Evolutionary conservation across 139 green algal species (phyloP).

Genomic region (Haematococcus lacustris): DNA sequence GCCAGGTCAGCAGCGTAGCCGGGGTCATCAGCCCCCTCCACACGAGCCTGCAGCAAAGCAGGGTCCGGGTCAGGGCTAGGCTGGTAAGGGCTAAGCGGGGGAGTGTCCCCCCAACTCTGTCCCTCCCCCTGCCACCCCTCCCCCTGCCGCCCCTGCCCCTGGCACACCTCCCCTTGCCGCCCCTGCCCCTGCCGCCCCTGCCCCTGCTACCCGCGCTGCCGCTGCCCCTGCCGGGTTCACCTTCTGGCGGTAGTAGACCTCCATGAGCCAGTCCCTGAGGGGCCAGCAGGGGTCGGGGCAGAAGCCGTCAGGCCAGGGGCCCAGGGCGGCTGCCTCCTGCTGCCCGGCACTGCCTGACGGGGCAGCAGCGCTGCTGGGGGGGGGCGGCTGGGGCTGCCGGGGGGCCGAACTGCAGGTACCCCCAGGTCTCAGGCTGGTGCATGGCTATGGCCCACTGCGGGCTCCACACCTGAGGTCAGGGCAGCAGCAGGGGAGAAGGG

Average conservation of each 20-base stretch:
- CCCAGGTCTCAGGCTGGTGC: constrained; percentile 29
- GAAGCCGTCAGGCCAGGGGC: not conserved
- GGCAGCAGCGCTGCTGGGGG: too few relatives aligned
- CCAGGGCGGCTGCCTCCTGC: too few relatives aligned
- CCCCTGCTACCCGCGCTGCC: not conserved
- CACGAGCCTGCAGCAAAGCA: not conserved
- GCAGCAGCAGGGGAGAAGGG: too few relatives aligned
- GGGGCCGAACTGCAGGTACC: constrained; percentile 21
- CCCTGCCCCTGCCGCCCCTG: not conserved
- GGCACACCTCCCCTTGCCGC: not conserved
- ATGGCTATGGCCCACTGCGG: constrained; percentile 25
- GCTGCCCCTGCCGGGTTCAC: not conserved
- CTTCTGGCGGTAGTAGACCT: constrained; percentile 18
- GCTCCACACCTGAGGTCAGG: constrained; percentile 14
- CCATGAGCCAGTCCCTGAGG: constrained; percentile 18
- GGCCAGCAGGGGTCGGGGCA: constrained; percentile 16
- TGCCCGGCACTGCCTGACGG: too few relatives aligned
- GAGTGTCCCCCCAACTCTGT: not conserved
- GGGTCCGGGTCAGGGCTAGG: not conserved
- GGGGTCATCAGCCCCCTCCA: not conserved
- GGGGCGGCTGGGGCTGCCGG: too few relatives aligned
- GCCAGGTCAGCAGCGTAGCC: not conserved
- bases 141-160: not conserved
- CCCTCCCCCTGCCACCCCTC: not conserved
- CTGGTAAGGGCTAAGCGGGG: not conserved